Evolutionary conservation across 2,329 filamentous ascomycete genomes (phyloP), one percentile per base, ranked within the genome.

Genomic region (Stemphylium vesicarium): DNA sequence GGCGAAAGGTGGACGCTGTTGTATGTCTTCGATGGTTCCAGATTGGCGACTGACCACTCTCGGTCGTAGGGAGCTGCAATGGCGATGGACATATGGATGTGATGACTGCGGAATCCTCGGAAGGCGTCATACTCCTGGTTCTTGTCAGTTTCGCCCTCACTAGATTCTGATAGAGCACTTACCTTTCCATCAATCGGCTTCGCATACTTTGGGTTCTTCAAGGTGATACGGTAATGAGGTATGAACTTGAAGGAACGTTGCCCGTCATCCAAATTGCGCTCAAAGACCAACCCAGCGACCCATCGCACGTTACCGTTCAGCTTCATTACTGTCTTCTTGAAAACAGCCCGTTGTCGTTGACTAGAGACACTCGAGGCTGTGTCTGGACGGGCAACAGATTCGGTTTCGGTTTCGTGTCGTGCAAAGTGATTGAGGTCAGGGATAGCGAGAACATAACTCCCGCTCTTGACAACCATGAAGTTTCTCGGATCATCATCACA

Each of bases 311-410:
- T 96, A 12, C 95, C 95, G 3, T 95, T 98, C 11, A 99, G 82
- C 77, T 99, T 99, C 94, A 99, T 98, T 46, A 96, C 86, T 3
- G 98, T 95, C 77, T 99, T 99, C 76, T 96, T 96, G 82, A 99
- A 99, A 0, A 88, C 82, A n/a, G 92, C 90, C 2, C 89, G 87
- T 32, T 89, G 85, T 65, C 87, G 90, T 68, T 84, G 82, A 62
- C 83, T 87, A 55, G 87, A 88, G 12, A 85, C 84, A 45, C 83
- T 85, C 2, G 84, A 79, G 29, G 86, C 62, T 24, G 59, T 47
- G 59, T 80, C 62, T 82, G 88, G 46, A 86, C 85, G 41, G 82
- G 80, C 48, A 87, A 84, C 72, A 6, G 71, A 62, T 16, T 80
- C 79, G 2, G 74, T 63, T 11, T 82, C 79, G 15, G 75, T 63